Base-by-base conservation (phyloP, 306 rosid species). In the Trifolium pratense region DNA sequence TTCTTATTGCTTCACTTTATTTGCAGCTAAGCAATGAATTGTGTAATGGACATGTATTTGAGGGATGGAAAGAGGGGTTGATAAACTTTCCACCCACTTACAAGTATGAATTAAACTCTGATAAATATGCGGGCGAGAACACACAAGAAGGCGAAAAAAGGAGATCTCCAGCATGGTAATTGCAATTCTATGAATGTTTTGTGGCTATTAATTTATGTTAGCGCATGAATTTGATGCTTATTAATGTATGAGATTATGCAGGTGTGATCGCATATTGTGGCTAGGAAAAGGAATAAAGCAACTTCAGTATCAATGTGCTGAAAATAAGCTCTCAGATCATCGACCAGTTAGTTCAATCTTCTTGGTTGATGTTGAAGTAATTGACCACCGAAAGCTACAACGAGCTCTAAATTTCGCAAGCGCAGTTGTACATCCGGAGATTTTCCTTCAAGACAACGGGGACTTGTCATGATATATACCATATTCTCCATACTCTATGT, bases 261-360 rank as follows among this genome's bases (percentile, higher is more conserved):
- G 98, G 97, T 89, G 98, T 51, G 97, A 94, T 74, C 95, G 99
- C 5, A 86, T 94, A 84, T 64, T 91, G 51, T 89, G 95, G 96
- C 79, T 77, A 9, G 99, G 97, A 71, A 94, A 79, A 79, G 97
- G 97, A 51, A 91, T 91, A 72, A 86, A 79, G 71, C 97, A 94
- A 75, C 76, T 84, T 14, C 62, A 83, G 42, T 94, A 94, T 59
- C 25, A 75, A 37, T 81, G 92, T n/a, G 76, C 90, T 37, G 91
- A 87, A 21, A n/a, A 82, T 46, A 75, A 58, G 78, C 75, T 88
- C 18, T 91, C 97, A 9, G 97, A 91, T 86, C 99, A 94, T 68
- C 77, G 95, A 52, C 95, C 99, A 1, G 96, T 91, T 46, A 84
- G 88, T 48, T 89, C 99, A 34, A 66, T 83, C 42, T 94, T 94